Evolutionary conservation across 352 stramenopile genomes (phyloP).

Genomic region (Aphanomyces euteiches): DNA sequence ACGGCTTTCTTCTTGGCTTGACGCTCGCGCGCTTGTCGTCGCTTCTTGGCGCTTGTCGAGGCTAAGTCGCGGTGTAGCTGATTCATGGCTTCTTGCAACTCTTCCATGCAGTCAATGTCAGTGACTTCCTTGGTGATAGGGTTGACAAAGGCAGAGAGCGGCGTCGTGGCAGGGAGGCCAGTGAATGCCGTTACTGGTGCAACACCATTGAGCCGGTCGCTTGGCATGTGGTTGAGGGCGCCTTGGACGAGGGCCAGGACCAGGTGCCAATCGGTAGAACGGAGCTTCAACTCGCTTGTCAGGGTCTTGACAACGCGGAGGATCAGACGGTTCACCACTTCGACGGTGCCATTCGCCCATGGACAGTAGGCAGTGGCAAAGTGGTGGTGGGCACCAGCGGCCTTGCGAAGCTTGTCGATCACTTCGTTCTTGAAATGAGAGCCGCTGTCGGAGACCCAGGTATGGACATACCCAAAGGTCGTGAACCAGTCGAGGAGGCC

Average conservation of each 20-base stretch:
- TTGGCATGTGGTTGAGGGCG: conserved; percentile 27
- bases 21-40: conserved; percentile 1
- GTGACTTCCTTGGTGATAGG: conserved; percentile 23
- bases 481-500: conserved; percentile 38
- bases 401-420: conserved; percentile 21
- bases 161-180: conserved; percentile 1
- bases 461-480: conserved; percentile 30
- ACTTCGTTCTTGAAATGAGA: conserved; percentile 39
- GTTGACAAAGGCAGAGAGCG: conserved; percentile 25
- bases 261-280: neutral
- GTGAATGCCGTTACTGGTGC: conserved; percentile 22
- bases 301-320: conserved; percentile 26
- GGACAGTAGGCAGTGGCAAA: conserved; percentile 36
- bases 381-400: conserved; percentile 32
- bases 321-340: conserved; percentile 38
- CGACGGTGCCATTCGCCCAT: conserved; percentile 37
- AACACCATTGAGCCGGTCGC: conserved; percentile 4
- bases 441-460: conserved; percentile 38
- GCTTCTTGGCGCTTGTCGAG: neutral
- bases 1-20: neutral
- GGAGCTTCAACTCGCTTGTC: conserved; percentile 11
- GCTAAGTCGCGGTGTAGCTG: neutral
- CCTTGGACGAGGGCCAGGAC: conserved; percentile 19
- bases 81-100: neutral
- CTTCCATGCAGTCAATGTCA: conserved; percentile 18